phyloP scores from a whole-genome alignment of 495 filamentous ascomycete genomes.

The Durotheca rogersii region DNA sequence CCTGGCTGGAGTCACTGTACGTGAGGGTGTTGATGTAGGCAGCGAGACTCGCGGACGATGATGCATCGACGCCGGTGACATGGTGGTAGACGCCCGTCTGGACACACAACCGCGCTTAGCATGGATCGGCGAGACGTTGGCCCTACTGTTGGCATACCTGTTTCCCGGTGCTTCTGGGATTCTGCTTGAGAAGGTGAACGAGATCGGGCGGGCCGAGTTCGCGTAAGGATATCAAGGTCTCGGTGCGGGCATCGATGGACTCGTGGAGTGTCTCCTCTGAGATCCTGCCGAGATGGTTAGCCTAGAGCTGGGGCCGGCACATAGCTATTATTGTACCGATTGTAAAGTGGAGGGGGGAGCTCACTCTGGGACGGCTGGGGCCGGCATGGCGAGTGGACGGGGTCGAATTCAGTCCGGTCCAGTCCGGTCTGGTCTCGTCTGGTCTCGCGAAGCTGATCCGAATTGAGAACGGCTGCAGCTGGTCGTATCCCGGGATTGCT shows the following conservation, averaged over 20 bases:
- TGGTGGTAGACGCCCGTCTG: slow-evolving; percentile 95
- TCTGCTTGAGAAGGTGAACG: slow-evolving; percentile 91
- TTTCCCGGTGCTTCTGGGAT: slow-evolving; percentile 61
- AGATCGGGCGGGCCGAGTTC: slow-evolving; percentile 95
- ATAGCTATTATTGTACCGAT: background rate
- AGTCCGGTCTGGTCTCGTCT: no score
- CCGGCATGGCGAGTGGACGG: slow-evolving; percentile 81
- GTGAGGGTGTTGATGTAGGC: slow-evolving; percentile 98
- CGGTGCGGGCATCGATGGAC: slow-evolving; percentile 85
- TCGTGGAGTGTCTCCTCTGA: slow-evolving; percentile 87
- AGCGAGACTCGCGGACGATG: slow-evolving; percentile 92
- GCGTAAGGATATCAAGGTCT: slow-evolving; percentile 76
- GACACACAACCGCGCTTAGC: slow-evolving; percentile 26
- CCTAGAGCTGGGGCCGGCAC: slow-evolving; percentile 2
- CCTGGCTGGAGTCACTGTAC: slow-evolving; percentile 79
- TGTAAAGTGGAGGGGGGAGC: slow-evolving; percentile 37
- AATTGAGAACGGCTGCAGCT: no score
- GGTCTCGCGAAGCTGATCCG: no score
- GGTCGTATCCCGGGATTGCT: no score
- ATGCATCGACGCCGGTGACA: slow-evolving; percentile 96
- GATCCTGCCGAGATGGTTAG: slow-evolving; percentile 59
- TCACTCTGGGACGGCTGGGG: slow-evolving; percentile 87
- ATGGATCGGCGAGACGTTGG: background rate
- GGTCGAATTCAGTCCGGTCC: no score
- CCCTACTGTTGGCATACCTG: slow-evolving; percentile 55